Evolutionary conservation across 176 grass and related monocot genomes (phyloP).

Genomic region (Carex parvula): DNA sequence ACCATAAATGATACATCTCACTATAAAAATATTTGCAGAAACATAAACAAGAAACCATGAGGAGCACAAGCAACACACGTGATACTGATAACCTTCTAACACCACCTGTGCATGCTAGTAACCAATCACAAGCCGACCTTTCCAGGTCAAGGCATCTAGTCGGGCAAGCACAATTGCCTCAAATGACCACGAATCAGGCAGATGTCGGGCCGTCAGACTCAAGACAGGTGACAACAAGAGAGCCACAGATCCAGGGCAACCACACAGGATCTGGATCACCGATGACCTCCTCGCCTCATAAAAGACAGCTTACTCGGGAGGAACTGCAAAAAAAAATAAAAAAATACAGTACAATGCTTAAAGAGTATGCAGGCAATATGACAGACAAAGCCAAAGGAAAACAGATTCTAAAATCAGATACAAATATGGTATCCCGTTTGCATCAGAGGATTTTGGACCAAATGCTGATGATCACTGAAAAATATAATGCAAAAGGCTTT

Average conservation of each 20-base stretch:
- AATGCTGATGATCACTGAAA: no score
- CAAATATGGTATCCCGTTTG: no score
- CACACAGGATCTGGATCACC: no score
- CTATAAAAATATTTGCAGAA: neutral
- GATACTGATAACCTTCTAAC: no score
- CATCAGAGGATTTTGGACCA: no score
- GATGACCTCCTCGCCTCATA: no score
- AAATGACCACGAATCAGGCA: neutral
- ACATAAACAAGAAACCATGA: neutral
- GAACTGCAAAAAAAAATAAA: neutral
- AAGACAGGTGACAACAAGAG: no score
- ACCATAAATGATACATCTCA: neutral
- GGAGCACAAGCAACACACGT: neutral
- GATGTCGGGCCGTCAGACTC: neutral
- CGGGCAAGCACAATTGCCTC: neutral
- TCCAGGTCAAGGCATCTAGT: neutral
- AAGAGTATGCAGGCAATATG: neutral
- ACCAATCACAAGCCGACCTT: neutral
- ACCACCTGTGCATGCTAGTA: neutral
- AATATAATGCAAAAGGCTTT: no score
- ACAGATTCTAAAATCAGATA: no score
- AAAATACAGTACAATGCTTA: neutral
- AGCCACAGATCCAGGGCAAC: no score
- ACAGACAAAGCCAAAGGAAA: neutral
- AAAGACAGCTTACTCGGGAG: neutral